These are phyloP conservation scores for Elymus sibiricus DNA, from an alignment of 176 grass and related monocot species.

Conservation along the genomic window DNA sequence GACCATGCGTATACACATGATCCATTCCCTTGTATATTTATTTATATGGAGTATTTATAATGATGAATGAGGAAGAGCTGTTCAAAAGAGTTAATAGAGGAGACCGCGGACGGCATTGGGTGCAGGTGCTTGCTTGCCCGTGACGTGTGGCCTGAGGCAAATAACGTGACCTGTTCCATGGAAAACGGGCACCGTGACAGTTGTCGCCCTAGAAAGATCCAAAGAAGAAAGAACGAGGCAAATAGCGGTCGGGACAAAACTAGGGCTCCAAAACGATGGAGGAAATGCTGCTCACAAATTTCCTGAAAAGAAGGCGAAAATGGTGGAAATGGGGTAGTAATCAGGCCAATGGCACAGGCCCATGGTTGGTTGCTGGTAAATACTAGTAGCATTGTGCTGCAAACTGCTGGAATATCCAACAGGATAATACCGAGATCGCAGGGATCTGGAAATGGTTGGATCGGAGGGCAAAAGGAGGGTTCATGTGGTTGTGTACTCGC, in stretches of 20 bases:
- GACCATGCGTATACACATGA: background rate
- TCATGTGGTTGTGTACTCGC: constrained; percentile 36
- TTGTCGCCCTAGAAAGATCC: background rate
- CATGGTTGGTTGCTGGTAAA: constrained; percentile 10
- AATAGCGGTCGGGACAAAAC: background rate
- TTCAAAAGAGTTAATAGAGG: constrained; percentile 17
- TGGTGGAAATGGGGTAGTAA: background rate
- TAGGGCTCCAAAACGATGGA: background rate
- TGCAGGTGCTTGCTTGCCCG: background rate
- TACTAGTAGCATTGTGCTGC: too few relatives aligned
- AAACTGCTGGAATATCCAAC: background rate
- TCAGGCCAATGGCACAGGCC: background rate
- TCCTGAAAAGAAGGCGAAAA: background rate
- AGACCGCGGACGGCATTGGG: constrained; percentile 2
- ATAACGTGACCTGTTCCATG: constrained; percentile 21
- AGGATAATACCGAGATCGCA: background rate
- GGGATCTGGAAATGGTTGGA: constrained; percentile 38
- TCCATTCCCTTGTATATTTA: background rate
- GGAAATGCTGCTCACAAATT: background rate
- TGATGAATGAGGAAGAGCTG: background rate
- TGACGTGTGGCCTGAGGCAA: constrained; percentile 47
- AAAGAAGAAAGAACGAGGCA: background rate
- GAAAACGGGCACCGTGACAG: constrained; percentile 17
- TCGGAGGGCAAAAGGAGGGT: background rate
- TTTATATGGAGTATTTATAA: background rate